Percentiles rank a stretch among this genome's conserved stretches.
Evolutionary conservation across 306 rosid species (phyloP).

Genomic region (Cicer judaicum): DNA sequence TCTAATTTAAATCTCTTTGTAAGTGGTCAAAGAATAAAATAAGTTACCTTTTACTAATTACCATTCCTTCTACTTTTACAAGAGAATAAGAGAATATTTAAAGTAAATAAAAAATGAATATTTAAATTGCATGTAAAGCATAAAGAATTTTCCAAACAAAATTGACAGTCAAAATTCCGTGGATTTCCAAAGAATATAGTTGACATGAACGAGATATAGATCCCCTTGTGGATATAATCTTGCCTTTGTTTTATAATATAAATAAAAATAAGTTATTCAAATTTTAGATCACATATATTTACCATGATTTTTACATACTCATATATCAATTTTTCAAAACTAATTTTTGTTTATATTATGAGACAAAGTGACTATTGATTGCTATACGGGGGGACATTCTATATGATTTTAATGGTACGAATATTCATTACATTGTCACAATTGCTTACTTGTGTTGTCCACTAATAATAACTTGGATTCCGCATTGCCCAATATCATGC

Average conservation of each 20-base stretch:
- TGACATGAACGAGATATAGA: conserved; percentile 63
- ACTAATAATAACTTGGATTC: conserved; percentile 47
- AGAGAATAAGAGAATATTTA: conserved; percentile 71
- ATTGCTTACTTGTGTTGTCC: background rate
- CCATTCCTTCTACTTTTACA: conserved; percentile 35
- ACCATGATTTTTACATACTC: too few species aligned
- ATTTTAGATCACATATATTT: too few species aligned
- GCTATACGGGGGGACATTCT: conserved; percentile 26
- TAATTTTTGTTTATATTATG: too few species aligned
- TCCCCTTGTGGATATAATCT: conserved; percentile 42
- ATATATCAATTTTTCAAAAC: too few species aligned
- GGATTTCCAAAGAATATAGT: conserved; percentile 37
- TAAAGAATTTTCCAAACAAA: conserved; percentile 54
- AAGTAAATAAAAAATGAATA: conserved; percentile 61
- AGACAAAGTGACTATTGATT: too few species aligned
- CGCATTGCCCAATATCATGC: conserved; percentile 52
- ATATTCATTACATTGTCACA: conserved; percentile 50
- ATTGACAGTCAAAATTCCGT: conserved; percentile 66
- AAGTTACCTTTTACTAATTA: conserved; percentile 28
- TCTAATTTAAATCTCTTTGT: too few species aligned
- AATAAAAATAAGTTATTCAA: too few species aligned
- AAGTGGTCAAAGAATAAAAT: too few species aligned
- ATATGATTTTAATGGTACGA: conserved; percentile 49
- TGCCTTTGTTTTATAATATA: too few species aligned
- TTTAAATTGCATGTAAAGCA: conserved; percentile 71